Conservation (phyloP, 139 green algal genomes). For the Chlamydomonas eustigma region DNA sequence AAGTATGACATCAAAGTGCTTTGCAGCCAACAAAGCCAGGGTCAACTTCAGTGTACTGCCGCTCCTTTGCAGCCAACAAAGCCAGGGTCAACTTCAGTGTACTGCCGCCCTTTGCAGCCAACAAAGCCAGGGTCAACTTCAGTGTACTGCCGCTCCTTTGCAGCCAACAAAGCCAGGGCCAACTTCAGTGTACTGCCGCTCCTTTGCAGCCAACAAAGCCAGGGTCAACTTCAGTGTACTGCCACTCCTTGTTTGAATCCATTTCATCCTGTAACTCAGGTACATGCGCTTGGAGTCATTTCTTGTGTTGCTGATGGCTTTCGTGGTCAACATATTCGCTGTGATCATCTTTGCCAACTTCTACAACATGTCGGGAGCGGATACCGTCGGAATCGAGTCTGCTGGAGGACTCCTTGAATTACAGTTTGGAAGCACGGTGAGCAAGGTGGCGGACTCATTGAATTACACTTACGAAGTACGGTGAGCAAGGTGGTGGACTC, state of each 20-base stretch:
- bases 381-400: conserved; percentile 58
- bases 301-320: conserved; percentile 38
- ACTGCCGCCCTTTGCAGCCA: no score
- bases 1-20: no score
- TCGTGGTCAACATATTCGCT: conserved; percentile 83
- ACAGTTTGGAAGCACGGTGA: conserved; percentile 27
- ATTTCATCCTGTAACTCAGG: conserved; percentile 13
- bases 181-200: no score
- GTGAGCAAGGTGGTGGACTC: conserved; percentile 43
- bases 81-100: no score
- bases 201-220: no score
- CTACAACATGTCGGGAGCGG: conserved; percentile 29
- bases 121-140: no score
- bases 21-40: no score
- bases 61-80: no score
- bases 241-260: neutral
- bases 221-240: no score
- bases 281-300: conserved; percentile 52
- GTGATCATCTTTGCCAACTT: conserved; percentile 70
- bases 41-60: no score
- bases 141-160: no score
- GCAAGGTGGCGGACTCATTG: conserved; percentile 44
- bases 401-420: conserved; percentile 42
- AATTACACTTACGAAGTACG: conserved; percentile 27
- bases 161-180: no score